These are phyloP conservation scores for Candida bentonensis DNA, from an alignment of 805 yeast species.

Conservation along the genomic window DNA sequence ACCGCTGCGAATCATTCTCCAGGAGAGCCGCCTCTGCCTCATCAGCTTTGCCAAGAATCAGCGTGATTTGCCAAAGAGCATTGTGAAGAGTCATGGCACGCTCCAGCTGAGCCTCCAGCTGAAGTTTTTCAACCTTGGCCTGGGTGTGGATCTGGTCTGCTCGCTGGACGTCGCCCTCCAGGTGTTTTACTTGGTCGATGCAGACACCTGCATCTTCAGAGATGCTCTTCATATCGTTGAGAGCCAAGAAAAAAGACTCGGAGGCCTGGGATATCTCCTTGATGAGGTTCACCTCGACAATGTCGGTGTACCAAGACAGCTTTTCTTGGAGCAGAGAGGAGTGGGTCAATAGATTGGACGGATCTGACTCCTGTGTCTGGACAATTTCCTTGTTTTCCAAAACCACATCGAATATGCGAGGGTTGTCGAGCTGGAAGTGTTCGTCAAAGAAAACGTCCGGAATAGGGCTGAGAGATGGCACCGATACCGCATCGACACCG, in stretches of 20 bases:
- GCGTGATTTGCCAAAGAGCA: slow-evolving; percentile 40
- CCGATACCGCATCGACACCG: background rate
- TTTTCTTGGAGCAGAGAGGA: slow-evolving; percentile 57
- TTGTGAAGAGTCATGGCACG: slow-evolving; percentile 54
- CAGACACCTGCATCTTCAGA: slow-evolving; percentile 35
- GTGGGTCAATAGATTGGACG: slow-evolving; percentile 30
- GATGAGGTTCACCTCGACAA: slow-evolving; percentile 68
- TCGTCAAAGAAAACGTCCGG: slow-evolving; percentile 58
- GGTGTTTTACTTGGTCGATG: slow-evolving; percentile 29
- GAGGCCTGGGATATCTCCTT: slow-evolving; percentile 77
- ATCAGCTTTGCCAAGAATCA: slow-evolving; percentile 31
- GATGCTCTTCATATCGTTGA: slow-evolving; percentile 62
- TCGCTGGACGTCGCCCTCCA: slow-evolving; percentile 32
- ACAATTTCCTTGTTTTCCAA: slow-evolving; percentile 41
- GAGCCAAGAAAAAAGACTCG: slow-evolving; percentile 67
- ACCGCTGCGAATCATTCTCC: slow-evolving; percentile 30
- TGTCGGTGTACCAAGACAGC: slow-evolving; percentile 69
- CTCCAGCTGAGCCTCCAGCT: slow-evolving; percentile 35
- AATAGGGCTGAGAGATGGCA: slow-evolving; percentile 24
- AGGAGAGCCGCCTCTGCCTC: slow-evolving; percentile 34
- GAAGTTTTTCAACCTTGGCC: slow-evolving; percentile 36
- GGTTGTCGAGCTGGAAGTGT: slow-evolving; percentile 75
- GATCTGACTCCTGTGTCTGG: slow-evolving; percentile 14
- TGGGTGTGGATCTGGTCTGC: slow-evolving; percentile 37
- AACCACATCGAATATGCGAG: slow-evolving; percentile 66